A percentile compares a stretch with the other conserved stretches of the same genome.
These are phyloP conservation scores for Discostella stelligeroides DNA, from an alignment of 108 stramenopile species.

Conservation along the genomic window DNA sequence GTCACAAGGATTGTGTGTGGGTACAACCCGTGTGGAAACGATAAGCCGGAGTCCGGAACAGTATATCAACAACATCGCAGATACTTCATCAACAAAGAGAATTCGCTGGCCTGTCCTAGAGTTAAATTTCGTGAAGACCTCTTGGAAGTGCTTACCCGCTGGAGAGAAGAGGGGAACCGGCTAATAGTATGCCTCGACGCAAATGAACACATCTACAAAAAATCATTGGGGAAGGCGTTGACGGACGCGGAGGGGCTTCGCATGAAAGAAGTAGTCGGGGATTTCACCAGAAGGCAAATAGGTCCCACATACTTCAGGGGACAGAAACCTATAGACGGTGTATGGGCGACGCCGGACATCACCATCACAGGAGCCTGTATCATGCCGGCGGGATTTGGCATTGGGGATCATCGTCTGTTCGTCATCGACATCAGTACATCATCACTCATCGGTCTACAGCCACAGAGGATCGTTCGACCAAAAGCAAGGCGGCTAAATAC, in stretches of 20 bases:
- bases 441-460: background rate
- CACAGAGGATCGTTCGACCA: background rate
- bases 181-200: conserved; percentile 18
- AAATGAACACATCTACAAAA: conserved; percentile 13
- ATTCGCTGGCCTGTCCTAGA: background rate
- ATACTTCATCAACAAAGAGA: background rate
- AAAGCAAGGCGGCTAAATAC: background rate
- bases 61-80: no score
- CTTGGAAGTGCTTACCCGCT: background rate
- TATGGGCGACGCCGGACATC: conserved; percentile 7
- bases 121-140: no score
- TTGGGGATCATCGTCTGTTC: conserved; percentile 18
- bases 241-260: background rate
- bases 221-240: background rate
- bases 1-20: no score
- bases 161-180: conserved; percentile 6
- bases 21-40: no score
- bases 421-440: background rate
- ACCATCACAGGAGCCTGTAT: background rate
- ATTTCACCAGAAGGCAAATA: conserved; percentile 4
- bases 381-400: conserved; percentile 19
- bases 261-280: conserved; percentile 8
- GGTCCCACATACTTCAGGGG: conserved; percentile 17
- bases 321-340: background rate
- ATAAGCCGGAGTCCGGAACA: no score